Percentiles rank a stretch among this genome's conserved stretches.
These are phyloP conservation scores for Cadophora sp. DNA, from an alignment of 2,329 filamentous ascomycete species.

Conservation along the genomic window DNA sequence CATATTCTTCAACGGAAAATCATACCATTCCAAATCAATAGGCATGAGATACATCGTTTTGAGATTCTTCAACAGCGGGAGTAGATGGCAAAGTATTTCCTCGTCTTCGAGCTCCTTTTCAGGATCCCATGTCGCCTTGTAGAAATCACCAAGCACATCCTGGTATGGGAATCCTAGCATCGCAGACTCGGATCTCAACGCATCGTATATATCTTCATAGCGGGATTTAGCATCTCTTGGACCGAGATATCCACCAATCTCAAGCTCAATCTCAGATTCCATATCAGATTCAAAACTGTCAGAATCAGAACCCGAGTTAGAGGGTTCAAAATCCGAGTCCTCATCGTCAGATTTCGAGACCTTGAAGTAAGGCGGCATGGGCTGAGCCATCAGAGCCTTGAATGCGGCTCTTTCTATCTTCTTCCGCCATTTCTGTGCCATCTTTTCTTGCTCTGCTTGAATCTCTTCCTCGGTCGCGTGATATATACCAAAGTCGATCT, in stretches of 20 bases:
- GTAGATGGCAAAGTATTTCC: neutral
- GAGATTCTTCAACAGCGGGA: conserved; percentile 5
- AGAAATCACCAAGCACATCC: neutral
- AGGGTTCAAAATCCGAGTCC: neutral
- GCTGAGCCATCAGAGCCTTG: neutral
- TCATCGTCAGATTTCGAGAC: conserved; percentile 12
- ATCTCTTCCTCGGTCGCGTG: neutral
- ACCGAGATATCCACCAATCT: neutral
- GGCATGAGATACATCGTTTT: conserved; percentile 15
- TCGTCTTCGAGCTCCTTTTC: conserved; percentile 4
- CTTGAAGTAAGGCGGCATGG: conserved; percentile 3
- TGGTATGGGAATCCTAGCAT: neutral
- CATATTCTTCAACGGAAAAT: neutral
- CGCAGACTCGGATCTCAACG: neutral
- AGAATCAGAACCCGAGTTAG: neutral
- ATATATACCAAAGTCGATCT: neutral
- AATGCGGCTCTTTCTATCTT: neutral
- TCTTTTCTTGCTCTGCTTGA: neutral
- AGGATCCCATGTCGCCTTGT: neutral
- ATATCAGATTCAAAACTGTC: neutral
- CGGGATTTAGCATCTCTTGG: neutral
- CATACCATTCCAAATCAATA: neutral
- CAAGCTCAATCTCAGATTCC: conserved; percentile 12
- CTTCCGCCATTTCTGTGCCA: neutral
- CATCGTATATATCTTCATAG: neutral